A percentile compares a stretch with the other conserved stretches of the same genome.
Conservation (phyloP, 371 early-diverging fungal species). For the Scutellospora calospora region DNA sequence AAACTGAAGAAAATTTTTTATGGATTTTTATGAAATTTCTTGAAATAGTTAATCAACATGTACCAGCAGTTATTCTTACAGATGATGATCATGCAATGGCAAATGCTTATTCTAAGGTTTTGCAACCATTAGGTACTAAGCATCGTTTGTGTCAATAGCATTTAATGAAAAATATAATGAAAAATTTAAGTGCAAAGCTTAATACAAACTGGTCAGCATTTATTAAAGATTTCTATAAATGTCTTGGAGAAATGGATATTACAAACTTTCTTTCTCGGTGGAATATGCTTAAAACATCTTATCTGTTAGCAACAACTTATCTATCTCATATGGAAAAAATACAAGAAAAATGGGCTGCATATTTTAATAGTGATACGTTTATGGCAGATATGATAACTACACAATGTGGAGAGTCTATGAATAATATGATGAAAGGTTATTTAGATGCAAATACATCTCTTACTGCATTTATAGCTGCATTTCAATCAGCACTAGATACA, state of each 20-base stretch:
- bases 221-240: background rate
- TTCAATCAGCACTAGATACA: constrained; percentile 5
- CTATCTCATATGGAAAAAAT: background rate
- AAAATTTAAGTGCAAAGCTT: constrained; percentile 9
- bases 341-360: constrained; percentile 25
- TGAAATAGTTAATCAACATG: constrained; percentile 18
- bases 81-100: background rate
- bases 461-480: constrained; percentile 1
- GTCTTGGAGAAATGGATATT: background rate
- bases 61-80: background rate
- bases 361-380: constrained; percentile 3
- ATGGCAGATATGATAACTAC: constrained; percentile 15
- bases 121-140: background rate
- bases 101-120: constrained; percentile 6
- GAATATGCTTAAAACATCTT: background rate
- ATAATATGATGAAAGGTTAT: constrained; percentile 12
- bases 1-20: constrained; percentile 18
- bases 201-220: background rate
- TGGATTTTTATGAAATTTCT: constrained; percentile 14
- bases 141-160: constrained; percentile 1
- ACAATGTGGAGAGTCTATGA: constrained; percentile 3
- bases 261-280: background rate
- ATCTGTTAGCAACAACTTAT: background rate
- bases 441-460: constrained; percentile 14
- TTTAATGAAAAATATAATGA: constrained; percentile 24